Conservation (phyloP, 768 basidiomycete genomes). For the Ramaria rubella region DNA sequence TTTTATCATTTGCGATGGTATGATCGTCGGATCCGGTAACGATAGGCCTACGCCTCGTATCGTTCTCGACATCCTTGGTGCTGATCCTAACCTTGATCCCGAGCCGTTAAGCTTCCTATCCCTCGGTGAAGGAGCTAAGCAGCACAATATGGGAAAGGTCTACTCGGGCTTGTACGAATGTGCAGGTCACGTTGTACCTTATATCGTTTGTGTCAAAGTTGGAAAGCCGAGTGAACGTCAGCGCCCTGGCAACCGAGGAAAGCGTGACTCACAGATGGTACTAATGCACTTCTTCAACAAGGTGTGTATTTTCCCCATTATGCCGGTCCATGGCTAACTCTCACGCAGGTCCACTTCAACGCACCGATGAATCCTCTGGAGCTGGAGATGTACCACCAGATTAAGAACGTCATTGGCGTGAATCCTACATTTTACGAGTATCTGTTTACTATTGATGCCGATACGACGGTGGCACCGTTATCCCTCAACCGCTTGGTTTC, state of each 20-base stretch:
- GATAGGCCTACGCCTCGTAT: constrained; percentile 95
- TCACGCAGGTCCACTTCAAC: constrained; percentile 92
- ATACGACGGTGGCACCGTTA: constrained; percentile 85
- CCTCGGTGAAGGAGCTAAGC: constrained; percentile 89
- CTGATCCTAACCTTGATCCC: constrained; percentile 86
- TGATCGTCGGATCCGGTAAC: constrained; percentile 96
- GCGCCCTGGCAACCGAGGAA: constrained; percentile 94
- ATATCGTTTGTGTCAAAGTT: constrained; percentile 85
- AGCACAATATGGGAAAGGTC: constrained; percentile 97
- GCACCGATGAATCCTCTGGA: constrained; percentile 94
- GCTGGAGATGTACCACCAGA: constrained; percentile 98
- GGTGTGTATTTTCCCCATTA: constrained; percentile 33
- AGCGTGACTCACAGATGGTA: constrained; percentile 95
- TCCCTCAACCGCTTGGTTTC: constrained; percentile 89
- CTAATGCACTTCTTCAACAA: constrained; percentile 98
- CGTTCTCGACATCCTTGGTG: constrained; percentile 93
- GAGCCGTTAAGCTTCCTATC: constrained; percentile 93
- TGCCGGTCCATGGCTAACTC: neutral
- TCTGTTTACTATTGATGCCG: constrained; percentile 87
- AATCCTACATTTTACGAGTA: constrained; percentile 99
- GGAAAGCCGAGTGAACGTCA: constrained; percentile 93
- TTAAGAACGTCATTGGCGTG: constrained; percentile 99
- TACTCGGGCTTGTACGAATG: constrained; percentile 95
- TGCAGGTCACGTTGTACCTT: constrained; percentile 92
- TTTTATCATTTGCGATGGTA: constrained; percentile 93